Evolutionary conservation across 495 filamentous ascomycete genomes (phyloP).

Genomic region (Cenococcum geophilum): DNA sequence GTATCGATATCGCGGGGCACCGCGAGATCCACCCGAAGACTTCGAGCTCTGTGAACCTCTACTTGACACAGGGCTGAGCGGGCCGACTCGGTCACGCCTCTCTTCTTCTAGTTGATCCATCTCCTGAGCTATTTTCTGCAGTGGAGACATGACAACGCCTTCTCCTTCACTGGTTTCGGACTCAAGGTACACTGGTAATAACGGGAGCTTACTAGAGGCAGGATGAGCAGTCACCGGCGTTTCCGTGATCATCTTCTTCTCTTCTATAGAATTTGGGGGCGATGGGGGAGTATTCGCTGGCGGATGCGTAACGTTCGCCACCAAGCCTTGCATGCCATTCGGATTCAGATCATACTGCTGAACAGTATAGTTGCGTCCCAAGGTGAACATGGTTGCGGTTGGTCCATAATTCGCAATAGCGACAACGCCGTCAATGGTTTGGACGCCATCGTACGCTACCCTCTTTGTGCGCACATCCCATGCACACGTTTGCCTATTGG

Average conservation of each 20-base stretch:
- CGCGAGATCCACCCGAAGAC: constrained; percentile 37
- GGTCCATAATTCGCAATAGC: constrained; percentile 86
- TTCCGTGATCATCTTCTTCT: constrained; percentile 42
- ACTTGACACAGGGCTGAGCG: constrained; percentile 41
- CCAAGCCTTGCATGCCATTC: constrained; percentile 52
- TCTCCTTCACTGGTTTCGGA: constrained; percentile 61
- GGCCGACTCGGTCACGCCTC: constrained; percentile 41
- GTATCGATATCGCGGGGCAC: constrained; percentile 44
- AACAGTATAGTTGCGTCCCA: constrained; percentile 78
- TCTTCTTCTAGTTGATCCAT: constrained; percentile 53
- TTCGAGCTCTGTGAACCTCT: constrained; percentile 42
- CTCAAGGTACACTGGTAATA: constrained; percentile 50
- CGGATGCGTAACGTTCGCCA: constrained; percentile 76
- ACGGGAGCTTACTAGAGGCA: constrained; percentile 14
- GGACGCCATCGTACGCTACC: constrained; percentile 79
- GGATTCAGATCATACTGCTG: constrained; percentile 93
- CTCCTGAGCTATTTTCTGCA: constrained; percentile 58
- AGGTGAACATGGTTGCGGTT: constrained; percentile 83
- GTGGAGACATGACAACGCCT: constrained; percentile 49
- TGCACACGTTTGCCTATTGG: constrained; percentile 72
- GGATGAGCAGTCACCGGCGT: constrained; percentile 27
- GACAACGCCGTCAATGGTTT: constrained; percentile 72
- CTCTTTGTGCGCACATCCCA: constrained; percentile 98
- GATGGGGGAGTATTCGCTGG: constrained; percentile 68
- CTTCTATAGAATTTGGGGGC: constrained; percentile 69